Base-by-base conservation (phyloP, 2,329 filamentous ascomycete species). In the Fusarium piperis region DNA sequence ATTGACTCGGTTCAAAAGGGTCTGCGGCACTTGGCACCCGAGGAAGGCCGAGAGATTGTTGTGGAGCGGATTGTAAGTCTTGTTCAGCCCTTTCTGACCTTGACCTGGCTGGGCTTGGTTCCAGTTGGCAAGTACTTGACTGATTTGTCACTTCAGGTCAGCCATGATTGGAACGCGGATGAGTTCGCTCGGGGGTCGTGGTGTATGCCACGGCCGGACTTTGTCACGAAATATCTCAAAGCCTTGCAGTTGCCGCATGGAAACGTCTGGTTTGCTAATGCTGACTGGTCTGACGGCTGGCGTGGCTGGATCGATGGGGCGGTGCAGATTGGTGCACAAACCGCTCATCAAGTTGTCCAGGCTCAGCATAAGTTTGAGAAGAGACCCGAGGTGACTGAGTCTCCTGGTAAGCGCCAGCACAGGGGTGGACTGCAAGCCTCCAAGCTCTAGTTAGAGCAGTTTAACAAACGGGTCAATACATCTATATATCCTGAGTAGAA, bases 261-360 rank as follows among this genome's bases (percentile, higher is more conserved):
- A 58, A 35, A n/a, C n/a, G 53, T 62, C 18, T 32, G 32, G 18
- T 66, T 66, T 55, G 64, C 64, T 15, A 66, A 53, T 48, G 59
- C 30, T 13, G 64, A 66, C 33, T 66, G 53, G 35, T 59, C 64
- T 2, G 59, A 62, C n/a, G 59, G 64, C 7, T 66, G 64, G 64
- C 52, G 64, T 4, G 64, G 58, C 44, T 66, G 41, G 52, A 62
- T 66, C 18, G 64, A 66, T 33, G 64, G 59, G 4, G 64, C 64
- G 15, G 52, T 66, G 8, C 52, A 66, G 12, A 46, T 28, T 15
- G 64, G 64, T 26, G 30, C 33, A 12, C 51, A 62, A 30, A 52
- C 38, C 8, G 64, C 64, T 18, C 41, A 61, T n/a, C 39, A 65
- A 15, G 6, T 68, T 18, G 58, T 65, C n/a, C 32, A 53, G 32